These are phyloP conservation scores for Capsicum pubescens DNA, from an alignment of 257 asterid species.

Conservation along the genomic window DNA sequence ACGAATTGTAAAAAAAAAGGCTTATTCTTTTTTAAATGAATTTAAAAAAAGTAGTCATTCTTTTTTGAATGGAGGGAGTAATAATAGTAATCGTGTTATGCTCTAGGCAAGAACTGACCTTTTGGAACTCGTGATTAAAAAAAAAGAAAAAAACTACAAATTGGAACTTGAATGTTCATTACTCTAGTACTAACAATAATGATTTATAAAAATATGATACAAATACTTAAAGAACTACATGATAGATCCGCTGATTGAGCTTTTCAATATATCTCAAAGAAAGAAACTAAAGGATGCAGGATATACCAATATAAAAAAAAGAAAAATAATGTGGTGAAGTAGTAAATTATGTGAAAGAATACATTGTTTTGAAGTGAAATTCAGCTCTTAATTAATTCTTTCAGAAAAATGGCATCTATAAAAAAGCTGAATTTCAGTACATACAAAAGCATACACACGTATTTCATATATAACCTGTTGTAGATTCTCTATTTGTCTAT, in stretches of 20 bases:
- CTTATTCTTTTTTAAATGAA: no score
- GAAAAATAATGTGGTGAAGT: not conserved
- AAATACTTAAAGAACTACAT: not conserved
- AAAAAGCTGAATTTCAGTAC: not conserved
- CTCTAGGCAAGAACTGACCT: no score
- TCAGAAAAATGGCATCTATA: not conserved
- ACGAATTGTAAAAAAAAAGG: no score
- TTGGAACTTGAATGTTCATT: no score
- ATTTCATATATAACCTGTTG: not conserved
- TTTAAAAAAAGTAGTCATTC: no score
- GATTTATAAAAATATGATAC: not conserved
- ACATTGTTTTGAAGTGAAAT: not conserved
- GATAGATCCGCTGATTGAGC: not conserved
- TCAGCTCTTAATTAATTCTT: not conserved
- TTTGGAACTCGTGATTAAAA: no score
- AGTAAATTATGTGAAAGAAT: constrained; percentile 7
- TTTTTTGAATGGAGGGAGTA: no score
- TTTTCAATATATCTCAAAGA: not conserved
- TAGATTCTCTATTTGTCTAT: not conserved
- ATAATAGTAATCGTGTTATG: no score
- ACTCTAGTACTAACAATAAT: not conserved
- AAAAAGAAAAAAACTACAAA: no score
- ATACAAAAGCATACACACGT: not conserved
- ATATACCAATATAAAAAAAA: not conserved
- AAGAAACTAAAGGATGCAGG: constrained; percentile 1